A percentile compares a stretch with the other conserved stretches of the same genome.
Evolutionary conservation across 352 stramenopile genomes (phyloP).

Genomic region (Plasmopara halstedii): DNA sequence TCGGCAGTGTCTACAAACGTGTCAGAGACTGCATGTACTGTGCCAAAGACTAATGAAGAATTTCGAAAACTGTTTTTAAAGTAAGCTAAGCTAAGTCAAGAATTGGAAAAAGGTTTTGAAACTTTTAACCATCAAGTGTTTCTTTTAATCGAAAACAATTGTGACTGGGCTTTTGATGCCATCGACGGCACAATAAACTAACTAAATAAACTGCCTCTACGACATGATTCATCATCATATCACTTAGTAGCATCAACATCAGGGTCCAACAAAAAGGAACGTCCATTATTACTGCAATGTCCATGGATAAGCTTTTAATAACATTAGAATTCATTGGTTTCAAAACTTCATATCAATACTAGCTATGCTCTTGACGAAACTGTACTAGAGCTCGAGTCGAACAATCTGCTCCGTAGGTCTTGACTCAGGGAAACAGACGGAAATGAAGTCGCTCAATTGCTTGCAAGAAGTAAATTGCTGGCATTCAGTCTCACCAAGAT

Average conservation of each 20-base stretch:
- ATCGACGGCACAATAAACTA: neutral
- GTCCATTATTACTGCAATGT: neutral
- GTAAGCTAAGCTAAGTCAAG: neutral
- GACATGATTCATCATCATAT: too few species aligned
- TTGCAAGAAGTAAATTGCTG: slow-evolving; percentile 21
- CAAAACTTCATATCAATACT: slow-evolving; percentile 13
- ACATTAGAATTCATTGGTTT: slow-evolving; percentile 21
- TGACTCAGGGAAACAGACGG: slow-evolving; percentile 24
- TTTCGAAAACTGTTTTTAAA: slow-evolving; percentile 51
- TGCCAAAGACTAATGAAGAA: slow-evolving; percentile 60
- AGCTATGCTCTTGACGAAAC: slow-evolving; percentile 3
- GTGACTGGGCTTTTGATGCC: neutral
- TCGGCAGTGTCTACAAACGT: slow-evolving; percentile 18
- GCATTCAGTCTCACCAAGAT: slow-evolving; percentile 21
- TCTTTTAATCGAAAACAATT: neutral
- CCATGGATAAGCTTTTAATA: slow-evolving; percentile 12
- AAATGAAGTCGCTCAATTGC: slow-evolving; percentile 24
- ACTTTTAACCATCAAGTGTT: neutral
- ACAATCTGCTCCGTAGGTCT: slow-evolving; percentile 20
- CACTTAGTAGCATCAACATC: too few species aligned
- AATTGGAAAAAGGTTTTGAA: neutral
- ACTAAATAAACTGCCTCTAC: too few species aligned
- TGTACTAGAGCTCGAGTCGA: slow-evolving; percentile 9
- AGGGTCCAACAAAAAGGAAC: neutral
- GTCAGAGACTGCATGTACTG: slow-evolving; percentile 3